Evolutionary conservation across 2,329 filamentous ascomycete genomes (phyloP).

Genomic region (Fusarium duplospermum): DNA sequence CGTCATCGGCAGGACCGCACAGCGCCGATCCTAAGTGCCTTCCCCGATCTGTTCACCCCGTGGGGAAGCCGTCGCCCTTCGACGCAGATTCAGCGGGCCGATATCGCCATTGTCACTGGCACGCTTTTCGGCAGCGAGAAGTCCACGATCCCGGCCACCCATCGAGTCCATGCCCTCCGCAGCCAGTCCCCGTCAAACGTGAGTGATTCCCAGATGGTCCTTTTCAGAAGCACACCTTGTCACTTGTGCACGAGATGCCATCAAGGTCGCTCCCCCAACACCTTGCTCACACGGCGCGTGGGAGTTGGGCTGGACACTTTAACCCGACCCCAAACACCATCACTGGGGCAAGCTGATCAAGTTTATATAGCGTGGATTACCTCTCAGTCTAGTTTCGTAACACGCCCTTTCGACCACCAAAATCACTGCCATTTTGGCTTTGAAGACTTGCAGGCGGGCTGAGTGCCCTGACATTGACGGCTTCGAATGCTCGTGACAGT

Average conservation of each 20-base stretch:
- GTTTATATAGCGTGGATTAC: not conserved
- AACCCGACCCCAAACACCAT: not conserved
- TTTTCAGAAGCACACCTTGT: not conserved
- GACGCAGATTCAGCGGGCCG: not conserved
- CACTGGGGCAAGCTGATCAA: not conserved
- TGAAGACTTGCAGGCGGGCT: not conserved
- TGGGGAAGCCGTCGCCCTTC: not conserved
- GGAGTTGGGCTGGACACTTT: not conserved
- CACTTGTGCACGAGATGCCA: not conserved
- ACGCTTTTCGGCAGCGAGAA: not conserved
- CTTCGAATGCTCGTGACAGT: not conserved
- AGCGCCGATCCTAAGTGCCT: not conserved
- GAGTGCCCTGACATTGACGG: not conserved
- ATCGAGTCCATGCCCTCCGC: not conserved
- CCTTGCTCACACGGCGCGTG: not conserved
- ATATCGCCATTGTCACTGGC: not conserved
- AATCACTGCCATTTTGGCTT: not conserved
- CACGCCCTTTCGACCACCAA: not conserved
- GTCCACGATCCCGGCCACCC: not conserved
- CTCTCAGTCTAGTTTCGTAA: not conserved
- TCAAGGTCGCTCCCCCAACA: not conserved
- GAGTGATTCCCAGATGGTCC: not conserved
- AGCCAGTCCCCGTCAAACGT: not conserved
- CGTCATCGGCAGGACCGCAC: not conserved
- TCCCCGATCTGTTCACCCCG: not conserved